A percentile compares a stretch with the other conserved stretches of the same genome.
phyloP scores from a whole-genome alignment of 495 filamentous ascomycete genomes.

The Penicillium salamii region DNA sequence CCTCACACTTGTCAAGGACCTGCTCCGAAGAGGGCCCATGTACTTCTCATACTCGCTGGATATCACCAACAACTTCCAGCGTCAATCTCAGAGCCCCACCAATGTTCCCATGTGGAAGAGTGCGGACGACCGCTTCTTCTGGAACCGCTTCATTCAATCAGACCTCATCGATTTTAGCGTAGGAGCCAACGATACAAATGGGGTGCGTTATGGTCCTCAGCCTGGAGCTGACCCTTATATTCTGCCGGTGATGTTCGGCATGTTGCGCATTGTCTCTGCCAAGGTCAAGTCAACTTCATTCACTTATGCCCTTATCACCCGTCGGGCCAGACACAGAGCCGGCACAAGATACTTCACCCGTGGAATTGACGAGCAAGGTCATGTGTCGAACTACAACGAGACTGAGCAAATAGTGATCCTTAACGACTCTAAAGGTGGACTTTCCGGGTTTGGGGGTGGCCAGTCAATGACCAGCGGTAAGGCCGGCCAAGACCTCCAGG shows the following conservation, averaged over 20 bases:
- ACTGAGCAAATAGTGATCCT: conserved; percentile 89
- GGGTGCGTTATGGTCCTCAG: conserved; percentile 61
- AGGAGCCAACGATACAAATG: conserved; percentile 39
- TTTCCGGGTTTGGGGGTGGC: conserved; percentile 79
- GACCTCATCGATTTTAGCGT: conserved; percentile 85
- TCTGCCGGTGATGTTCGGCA: conserved; percentile 89
- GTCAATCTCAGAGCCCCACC: conserved; percentile 71
- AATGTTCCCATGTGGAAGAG: conserved; percentile 80
- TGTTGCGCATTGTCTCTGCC: conserved; percentile 82
- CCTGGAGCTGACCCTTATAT: conserved; percentile 87
- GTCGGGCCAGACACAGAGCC: conserved; percentile 78
- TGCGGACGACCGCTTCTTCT: conserved; percentile 97
- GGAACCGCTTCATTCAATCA: conserved; percentile 89
- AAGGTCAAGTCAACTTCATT: conserved; percentile 76
- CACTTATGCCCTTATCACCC: conserved; percentile 83
- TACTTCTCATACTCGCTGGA: conserved; percentile 98
- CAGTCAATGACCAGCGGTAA: conserved; percentile 71
- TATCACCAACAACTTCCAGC: conserved; percentile 90
- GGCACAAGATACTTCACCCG: conserved; percentile 94
- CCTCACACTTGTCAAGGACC: conserved; percentile 69
- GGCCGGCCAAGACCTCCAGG: conserved; percentile 72
- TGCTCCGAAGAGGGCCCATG: conserved; percentile 82
- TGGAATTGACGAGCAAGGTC: conserved; percentile 87
- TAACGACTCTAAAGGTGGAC: conserved; percentile 70
- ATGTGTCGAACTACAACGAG: conserved; percentile 97